Evolutionary conservation across 192 early-diverging fungal species (phyloP), one percentile per base, ranked within the genome.

Genomic region (Rhizophagus clarus): DNA sequence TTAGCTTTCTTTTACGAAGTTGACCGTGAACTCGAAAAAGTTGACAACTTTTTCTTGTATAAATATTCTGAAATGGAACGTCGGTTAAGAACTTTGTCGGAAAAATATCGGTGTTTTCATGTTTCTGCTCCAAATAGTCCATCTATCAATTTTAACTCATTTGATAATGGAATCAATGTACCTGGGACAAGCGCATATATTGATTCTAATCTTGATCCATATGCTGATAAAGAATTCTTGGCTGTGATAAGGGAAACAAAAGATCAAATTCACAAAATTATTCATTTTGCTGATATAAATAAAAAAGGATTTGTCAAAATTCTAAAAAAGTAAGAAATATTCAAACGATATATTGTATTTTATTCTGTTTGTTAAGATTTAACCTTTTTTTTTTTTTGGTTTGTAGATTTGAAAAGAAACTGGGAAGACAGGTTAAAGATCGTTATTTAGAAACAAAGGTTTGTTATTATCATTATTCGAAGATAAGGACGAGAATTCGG

Each of bases 21-120:
- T 63, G 95, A 96, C 76, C 87, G 95, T 80, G 95, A 96, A 74
- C 80, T 96, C 7, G 95, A 96, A 80, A 95, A 95, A 84, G 90
- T 95, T 83, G 93, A 96, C 62, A 83, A 85, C 11, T 95, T 95
- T 77, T 95, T 94, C 75, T 79, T 91, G 24, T 91, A 94, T 79
- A 96, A 96, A 76, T 92, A 93, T 73, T 84, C 87, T 12, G 92
- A 95, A 69, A 84, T 95, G 40, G 92, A 94, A 74, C 85, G 92
- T 4, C 88, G 93, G 6, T 86, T 94, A 56, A 86, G 90, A 73
- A 90, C 92, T 28, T 77, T 90, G 0, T 77, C 82, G 9, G 89
- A 91, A 72, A 90, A 89, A 81, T 86, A 85, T 37, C 81, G 84
- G 26, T 79, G 85, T 20, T 17, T 72, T 45, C 4, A 45, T 45